Percentiles rank a stretch among this genome's conserved stretches.
Conservation (phyloP, 2,329 filamentous ascomycete genomes). For the Dissoconium aciculare region DNA sequence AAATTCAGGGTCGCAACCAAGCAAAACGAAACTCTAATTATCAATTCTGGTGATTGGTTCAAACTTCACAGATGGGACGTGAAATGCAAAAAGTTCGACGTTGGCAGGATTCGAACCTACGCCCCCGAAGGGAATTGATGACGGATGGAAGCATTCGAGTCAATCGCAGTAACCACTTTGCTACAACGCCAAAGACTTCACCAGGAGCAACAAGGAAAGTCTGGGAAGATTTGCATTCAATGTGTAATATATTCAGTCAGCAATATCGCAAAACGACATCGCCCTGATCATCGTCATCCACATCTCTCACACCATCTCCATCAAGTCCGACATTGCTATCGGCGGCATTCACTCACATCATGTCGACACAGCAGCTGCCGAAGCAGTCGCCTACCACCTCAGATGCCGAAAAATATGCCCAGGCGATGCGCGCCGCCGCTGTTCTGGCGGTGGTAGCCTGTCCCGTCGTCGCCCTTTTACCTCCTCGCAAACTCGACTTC, state of each 20-base stretch:
- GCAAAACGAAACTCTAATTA: too few species aligned
- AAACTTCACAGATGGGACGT: neutral
- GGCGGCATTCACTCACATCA: too few species aligned
- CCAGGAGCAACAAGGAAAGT: too few species aligned
- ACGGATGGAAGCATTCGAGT: slow-evolving; percentile 2
- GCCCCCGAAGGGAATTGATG: slow-evolving; percentile 5
- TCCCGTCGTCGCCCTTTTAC: slow-evolving; percentile 40
- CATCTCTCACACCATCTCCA: slow-evolving; percentile 1
- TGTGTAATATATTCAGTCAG: neutral
- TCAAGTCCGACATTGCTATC: too few species aligned
- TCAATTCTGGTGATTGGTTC: too few species aligned
- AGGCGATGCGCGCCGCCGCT: slow-evolving; percentile 31
- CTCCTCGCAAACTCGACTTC: slow-evolving; percentile 47
- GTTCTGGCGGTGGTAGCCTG: slow-evolving; percentile 37
- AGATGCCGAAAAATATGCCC: slow-evolving; percentile 15
- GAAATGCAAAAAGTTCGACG: neutral
- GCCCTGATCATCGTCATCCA: neutral
- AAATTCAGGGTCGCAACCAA: too few species aligned
- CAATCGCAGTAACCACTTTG: slow-evolving; percentile 6
- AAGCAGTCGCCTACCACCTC: too few species aligned
- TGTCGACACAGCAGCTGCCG: too few species aligned
- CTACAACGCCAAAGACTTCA: slow-evolving; percentile 3
- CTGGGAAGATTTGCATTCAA: too few species aligned
- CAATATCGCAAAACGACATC: neutral
- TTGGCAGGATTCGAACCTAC: slow-evolving; percentile 1